phyloP scores from a whole-genome alignment of 352 stramenopile genomes.

The Bremia lactucae region DNA sequence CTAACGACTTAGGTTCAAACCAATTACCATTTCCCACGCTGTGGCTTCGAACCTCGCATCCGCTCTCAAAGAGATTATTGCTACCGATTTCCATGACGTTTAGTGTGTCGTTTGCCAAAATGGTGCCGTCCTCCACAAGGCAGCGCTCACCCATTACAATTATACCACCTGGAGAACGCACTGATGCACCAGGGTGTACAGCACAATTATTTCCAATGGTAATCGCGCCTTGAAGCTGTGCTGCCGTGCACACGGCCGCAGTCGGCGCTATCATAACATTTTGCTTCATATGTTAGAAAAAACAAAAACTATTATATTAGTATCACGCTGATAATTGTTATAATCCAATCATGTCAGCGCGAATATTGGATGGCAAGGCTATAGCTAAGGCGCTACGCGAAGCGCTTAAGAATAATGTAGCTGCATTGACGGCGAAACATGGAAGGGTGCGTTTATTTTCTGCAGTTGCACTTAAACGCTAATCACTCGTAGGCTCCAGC shows the following conservation, averaged over 20 bases:
- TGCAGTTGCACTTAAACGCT: background rate
- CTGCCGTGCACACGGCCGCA: constrained; percentile 39
- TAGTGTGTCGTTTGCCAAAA: constrained; percentile 20
- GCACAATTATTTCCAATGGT: constrained; percentile 30
- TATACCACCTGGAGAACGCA: constrained; percentile 23
- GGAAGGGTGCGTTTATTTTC: constrained; percentile 22
- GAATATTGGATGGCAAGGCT: constrained; percentile 62
- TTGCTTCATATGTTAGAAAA: no score
- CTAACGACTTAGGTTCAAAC: constrained; percentile 63
- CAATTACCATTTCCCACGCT: constrained; percentile 56
- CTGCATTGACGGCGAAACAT: constrained; percentile 34
- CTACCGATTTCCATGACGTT: constrained; percentile 42
- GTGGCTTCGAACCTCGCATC: constrained; percentile 46
- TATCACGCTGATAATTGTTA: background rate
- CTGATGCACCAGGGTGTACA: constrained; percentile 34
- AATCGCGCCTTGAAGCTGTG: constrained; percentile 32
- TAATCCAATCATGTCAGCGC: constrained; percentile 12
- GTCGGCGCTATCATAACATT: constrained; percentile 21
- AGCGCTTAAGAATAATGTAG: constrained; percentile 49
- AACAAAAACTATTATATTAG: no score
- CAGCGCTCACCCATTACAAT: constrained; percentile 59
- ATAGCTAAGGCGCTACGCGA: constrained; percentile 52
- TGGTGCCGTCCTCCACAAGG: constrained; percentile 55
- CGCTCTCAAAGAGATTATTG: constrained; percentile 74
- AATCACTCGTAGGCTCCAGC: constrained; percentile 66